phyloP scores from a whole-genome alignment of 1,284 basidiomycete genomes.

The Neonothopanus nambi region DNA sequence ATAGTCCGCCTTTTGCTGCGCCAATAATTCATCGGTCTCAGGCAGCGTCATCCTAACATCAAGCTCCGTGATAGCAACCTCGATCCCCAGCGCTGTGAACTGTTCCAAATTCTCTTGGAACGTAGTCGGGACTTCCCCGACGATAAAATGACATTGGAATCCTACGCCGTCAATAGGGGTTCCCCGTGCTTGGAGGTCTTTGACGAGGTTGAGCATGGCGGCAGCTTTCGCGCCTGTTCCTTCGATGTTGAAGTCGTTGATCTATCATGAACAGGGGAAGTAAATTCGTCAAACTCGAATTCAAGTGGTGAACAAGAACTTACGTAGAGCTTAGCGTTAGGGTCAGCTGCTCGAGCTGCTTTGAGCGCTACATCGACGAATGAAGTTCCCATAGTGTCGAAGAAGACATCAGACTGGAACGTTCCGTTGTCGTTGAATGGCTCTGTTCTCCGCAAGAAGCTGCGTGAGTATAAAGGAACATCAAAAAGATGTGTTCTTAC shows the following conservation, averaged over 20 bases:
- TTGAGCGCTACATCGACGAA: conserved; percentile 27
- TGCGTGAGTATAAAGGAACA: background rate
- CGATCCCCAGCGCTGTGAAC: conserved; percentile 49
- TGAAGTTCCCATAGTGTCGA: conserved; percentile 19
- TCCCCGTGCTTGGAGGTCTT: conserved; percentile 30
- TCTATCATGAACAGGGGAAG: conserved; percentile 23
- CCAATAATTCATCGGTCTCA: conserved; percentile 43
- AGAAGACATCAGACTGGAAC: conserved; percentile 27
- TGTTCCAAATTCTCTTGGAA: conserved; percentile 42
- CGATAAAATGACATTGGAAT: conserved; percentile 49
- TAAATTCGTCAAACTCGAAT: background rate
- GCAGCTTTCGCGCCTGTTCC: conserved; percentile 34
- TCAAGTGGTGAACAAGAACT: background rate
- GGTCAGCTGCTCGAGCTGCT: conserved; percentile 26
- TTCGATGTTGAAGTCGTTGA: conserved; percentile 43
- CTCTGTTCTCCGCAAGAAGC: conserved; percentile 24
- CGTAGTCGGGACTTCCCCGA: conserved; percentile 42
- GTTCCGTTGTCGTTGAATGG: conserved; percentile 56
- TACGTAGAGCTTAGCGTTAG: conserved; percentile 22
- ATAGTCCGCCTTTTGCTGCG: conserved; percentile 51
- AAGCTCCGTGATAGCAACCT: conserved; percentile 52
- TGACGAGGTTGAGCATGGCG: conserved; percentile 36
- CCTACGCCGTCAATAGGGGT: conserved; percentile 44
- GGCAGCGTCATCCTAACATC: conserved; percentile 55
- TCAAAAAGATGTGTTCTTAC: conserved; percentile 26